Conservation (phyloP, 208 protist genomes). For the Leishmania aethiopica region DNA sequence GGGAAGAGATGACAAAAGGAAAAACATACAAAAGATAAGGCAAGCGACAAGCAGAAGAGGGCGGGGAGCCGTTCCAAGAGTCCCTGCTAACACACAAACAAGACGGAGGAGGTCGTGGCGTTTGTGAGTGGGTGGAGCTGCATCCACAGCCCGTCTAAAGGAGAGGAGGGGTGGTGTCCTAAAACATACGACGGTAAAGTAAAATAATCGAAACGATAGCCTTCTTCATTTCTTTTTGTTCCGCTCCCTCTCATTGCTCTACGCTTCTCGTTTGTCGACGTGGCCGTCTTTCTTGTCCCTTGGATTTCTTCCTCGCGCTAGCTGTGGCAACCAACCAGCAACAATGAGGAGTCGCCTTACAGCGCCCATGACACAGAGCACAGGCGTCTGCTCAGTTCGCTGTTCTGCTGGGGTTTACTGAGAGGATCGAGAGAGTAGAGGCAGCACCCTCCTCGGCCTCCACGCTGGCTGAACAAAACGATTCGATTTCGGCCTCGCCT, state of each 20-base stretch:
- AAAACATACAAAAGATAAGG: background rate
- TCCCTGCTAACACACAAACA: background rate
- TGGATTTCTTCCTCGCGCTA: background rate
- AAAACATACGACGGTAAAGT: background rate
- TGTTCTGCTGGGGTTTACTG: background rate
- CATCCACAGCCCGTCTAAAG: background rate
- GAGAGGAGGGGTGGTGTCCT: background rate
- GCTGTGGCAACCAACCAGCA: background rate
- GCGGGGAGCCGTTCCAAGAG: background rate
- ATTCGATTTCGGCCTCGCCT: background rate
- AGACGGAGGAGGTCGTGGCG: background rate
- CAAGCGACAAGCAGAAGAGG: background rate
- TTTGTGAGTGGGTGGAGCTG: background rate
- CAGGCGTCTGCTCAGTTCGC: background rate
- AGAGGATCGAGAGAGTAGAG: background rate
- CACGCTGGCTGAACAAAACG: background rate
- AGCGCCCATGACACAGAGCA: background rate
- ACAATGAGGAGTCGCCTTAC: background rate
- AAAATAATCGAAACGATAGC: background rate
- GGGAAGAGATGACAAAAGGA: background rate
- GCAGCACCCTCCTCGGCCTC: background rate
- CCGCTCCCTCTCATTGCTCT: background rate
- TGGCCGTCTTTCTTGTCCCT: background rate
- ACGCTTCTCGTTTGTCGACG: background rate
- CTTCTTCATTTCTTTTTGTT: background rate